Base-by-base conservation (phyloP, 179 eudicot genomes). In the Corrigiola litoralis region DNA sequence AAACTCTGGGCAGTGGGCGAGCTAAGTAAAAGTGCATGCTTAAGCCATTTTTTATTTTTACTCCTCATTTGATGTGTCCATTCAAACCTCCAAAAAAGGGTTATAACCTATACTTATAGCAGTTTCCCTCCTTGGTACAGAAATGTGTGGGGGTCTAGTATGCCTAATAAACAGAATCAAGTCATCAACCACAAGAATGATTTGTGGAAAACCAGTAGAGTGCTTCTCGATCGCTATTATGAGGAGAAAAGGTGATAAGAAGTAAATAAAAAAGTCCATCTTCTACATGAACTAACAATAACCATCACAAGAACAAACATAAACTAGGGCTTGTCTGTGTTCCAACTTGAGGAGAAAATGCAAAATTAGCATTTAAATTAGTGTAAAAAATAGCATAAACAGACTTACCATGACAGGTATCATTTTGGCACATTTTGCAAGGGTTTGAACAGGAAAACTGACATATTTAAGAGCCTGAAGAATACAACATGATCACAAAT, bases 391-490 rank as follows among this genome's bases (percentile, higher is more conserved):
- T 17, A 41, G 25, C 29, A 48, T 29, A 34, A 40, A 41, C 55
- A 40, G 42, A 76, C 87, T 59, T 77, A 92, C 98, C 98, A 92
- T 92, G 52, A 92, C 97, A 61, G 98, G 98, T 61, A 92, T 92
- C 98, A 89, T 92, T 73, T 92, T 92, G 65, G 95, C 96, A 80
- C 98, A 92, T 78, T 92, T 92, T 57, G 98, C 92, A 50, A 92
- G 86, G 3, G 98, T 92, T 76, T 92, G 96, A 63, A 92, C 90
- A 18, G 98, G 98, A 67, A 92, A 92, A 71, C 96, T 90, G 74
- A 90, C 98, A 77, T 92, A 92, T 70, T 92, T 92, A 45, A 92
- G 96, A 52, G 98, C 98, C 96, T 92, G 86, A 37, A 58, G 41
- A 27, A 4, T 40, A 42, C 56, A 71, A 6, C 48, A 66, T 21